Conservation (phyloP, 2,329 filamentous ascomycete species). For the Ceratocystis destructans region DNA sequence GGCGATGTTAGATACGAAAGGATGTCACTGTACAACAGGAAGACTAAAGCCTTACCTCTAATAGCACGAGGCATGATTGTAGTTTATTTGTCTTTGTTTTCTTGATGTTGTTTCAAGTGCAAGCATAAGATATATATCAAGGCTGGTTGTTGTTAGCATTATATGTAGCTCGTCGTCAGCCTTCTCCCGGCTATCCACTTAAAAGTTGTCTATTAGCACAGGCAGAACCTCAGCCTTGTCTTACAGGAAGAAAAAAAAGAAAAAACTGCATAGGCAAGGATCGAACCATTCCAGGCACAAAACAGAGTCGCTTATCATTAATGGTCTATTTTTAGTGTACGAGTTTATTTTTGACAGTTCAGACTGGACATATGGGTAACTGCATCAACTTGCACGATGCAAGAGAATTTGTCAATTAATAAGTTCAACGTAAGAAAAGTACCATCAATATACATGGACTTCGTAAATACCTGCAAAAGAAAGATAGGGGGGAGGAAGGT, state of each 20-base stretch:
- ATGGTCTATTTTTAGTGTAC: not conserved
- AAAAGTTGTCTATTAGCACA: not conserved
- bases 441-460: constrained; percentile 6
- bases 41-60: constrained; percentile 32
- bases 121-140: not conserved
- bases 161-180: not conserved
- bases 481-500: no score
- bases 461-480: not conserved
- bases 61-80: constrained; percentile 43
- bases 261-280: constrained; percentile 7
- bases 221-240: not conserved
- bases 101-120: not conserved
- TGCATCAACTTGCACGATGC: not conserved
- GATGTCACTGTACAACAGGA: not conserved
- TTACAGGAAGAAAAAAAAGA: not conserved
- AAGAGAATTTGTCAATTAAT: not conserved
- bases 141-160: not conserved
- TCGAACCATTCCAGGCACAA: constrained; percentile 3
- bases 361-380: not conserved
- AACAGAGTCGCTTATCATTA: not conserved
- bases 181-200: not conserved
- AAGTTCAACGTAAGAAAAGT: not conserved
- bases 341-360: constrained; percentile 6
- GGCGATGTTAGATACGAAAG: constrained; percentile 17
- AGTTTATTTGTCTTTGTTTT: not conserved